Percentiles rank a stretch among this genome's conserved stretches.
Evolutionary conservation across 495 filamentous ascomycete species (phyloP).

Genomic region (Tuber microsphaerosporum): DNA sequence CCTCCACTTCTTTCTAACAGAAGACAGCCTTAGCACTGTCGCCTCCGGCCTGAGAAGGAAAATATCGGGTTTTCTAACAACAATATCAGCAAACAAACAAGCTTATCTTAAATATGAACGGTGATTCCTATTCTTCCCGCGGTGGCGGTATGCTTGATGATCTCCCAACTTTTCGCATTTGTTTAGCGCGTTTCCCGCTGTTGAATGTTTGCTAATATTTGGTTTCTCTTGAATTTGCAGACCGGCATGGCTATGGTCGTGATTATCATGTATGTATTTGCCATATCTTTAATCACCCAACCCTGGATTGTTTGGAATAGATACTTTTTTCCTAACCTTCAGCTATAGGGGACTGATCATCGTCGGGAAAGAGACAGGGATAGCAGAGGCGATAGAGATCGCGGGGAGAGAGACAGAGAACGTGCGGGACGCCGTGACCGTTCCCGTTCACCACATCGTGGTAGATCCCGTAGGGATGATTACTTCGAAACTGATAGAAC

Average conservation of each 20-base stretch:
- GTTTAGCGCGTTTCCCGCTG: not conserved
- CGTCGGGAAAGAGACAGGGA: constrained; percentile 41
- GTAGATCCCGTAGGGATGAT: constrained; percentile 38
- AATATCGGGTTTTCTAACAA: constrained; percentile 13
- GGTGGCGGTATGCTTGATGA: constrained; percentile 35
- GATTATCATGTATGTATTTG: constrained; percentile 41
- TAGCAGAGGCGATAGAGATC: constrained; percentile 32
- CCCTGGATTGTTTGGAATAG: not conserved
- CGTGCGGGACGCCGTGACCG: constrained; percentile 40
- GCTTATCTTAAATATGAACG: constrained; percentile 32
- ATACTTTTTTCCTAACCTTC: constrained; percentile 16
- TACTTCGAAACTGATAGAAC: constrained; percentile 32
- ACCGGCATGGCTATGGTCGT: constrained; percentile 40
- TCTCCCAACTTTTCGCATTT: not conserved
- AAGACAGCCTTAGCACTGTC: constrained; percentile 4
- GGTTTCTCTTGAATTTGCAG: constrained; percentile 21
- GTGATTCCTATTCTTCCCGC: constrained; percentile 40
- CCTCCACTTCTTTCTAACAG: not conserved
- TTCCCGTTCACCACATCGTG: constrained; percentile 40
- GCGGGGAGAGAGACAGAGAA: constrained; percentile 17
- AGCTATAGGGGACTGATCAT: constrained; percentile 35
- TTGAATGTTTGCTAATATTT: not conserved
- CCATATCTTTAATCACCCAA: not conserved
- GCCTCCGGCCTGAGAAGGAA: not conserved
- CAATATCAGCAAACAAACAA: constrained; percentile 20